These are phyloP conservation scores for Eleusine coracana DNA, from an alignment of 176 grass and related monocot species.

Conservation along the genomic window DNA sequence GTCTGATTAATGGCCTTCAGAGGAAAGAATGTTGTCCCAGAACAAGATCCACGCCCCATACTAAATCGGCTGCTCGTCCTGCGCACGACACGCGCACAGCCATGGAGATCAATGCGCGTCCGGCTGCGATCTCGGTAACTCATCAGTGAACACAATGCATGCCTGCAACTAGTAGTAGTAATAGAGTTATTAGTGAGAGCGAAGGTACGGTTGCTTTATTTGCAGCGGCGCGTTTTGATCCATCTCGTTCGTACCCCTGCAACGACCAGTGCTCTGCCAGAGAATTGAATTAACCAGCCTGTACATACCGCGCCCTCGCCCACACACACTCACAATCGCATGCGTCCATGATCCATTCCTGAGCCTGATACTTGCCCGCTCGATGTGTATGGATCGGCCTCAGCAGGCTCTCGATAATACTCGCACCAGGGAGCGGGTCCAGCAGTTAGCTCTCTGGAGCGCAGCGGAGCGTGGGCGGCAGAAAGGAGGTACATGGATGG, in stretches of 20 bases:
- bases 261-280: background rate
- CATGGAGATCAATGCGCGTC: background rate
- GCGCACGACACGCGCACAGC: background rate
- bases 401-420: background rate
- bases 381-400: background rate
- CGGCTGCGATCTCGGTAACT: background rate
- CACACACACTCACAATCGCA: background rate
- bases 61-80: background rate
- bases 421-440: background rate
- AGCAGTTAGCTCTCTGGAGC: background rate
- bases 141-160: background rate
- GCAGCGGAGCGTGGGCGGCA: background rate
- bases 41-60: background rate
- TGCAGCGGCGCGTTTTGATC: background rate
- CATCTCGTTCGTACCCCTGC: conserved; percentile 5
- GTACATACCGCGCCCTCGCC: background rate
- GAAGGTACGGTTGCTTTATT: background rate
- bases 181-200: background rate
- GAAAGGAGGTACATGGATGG: background rate
- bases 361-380: background rate
- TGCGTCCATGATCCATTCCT: background rate
- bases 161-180: background rate
- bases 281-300: conserved; percentile 12
- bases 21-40: background rate
- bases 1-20: background rate